Conservation (phyloP, 257 asterid genomes). For the Cinchona pubescens region DNA sequence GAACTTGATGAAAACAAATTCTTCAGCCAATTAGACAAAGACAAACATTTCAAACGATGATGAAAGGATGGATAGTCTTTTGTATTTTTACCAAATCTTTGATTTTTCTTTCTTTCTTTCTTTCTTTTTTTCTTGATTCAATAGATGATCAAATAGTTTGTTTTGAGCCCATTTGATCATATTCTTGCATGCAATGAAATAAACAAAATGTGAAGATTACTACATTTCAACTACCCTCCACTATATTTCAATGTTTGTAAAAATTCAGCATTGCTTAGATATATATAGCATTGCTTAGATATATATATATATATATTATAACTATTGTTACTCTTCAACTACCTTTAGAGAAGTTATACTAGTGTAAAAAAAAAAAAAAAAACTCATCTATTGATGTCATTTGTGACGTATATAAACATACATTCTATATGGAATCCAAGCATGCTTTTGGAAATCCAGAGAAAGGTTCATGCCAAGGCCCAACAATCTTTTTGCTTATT, state of each 20-base stretch:
- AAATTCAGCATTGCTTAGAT: background rate
- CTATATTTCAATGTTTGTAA: background rate
- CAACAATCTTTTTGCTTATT: background rate
- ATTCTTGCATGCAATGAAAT: background rate
- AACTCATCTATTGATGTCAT: conserved; percentile 7
- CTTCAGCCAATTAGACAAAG: conserved; percentile 12
- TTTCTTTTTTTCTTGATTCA: background rate
- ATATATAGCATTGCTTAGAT: background rate
- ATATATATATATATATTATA: no score
- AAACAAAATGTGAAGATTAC: background rate
- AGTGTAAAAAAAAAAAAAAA: background rate
- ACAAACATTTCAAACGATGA: background rate
- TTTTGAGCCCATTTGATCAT: background rate
- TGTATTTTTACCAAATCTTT: background rate
- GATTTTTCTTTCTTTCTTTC: no score
- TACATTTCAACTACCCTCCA: conserved; percentile 16
- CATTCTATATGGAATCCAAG: background rate
- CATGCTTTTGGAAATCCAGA: background rate
- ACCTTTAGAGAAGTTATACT: background rate
- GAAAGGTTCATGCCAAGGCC: background rate
- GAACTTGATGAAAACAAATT: background rate
- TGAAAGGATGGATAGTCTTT: background rate
- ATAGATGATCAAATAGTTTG: background rate
- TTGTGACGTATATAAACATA: background rate
- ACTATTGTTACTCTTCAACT: background rate